phyloP scores from a whole-genome alignment of 306 rosid genomes.

The Acmispon strigosus region DNA sequence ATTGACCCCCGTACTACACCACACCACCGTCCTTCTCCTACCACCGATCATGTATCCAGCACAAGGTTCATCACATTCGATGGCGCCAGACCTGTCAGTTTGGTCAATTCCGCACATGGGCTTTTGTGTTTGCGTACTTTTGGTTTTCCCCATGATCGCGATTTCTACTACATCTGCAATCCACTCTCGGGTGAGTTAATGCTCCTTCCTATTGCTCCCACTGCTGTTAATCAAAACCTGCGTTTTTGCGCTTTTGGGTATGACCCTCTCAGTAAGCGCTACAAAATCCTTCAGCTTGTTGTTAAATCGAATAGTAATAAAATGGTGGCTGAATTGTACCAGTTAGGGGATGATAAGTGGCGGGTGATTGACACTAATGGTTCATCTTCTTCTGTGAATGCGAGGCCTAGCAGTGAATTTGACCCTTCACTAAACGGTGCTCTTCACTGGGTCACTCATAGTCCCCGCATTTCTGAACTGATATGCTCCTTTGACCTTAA shows the following conservation, averaged over 20 bases:
- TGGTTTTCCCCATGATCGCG: background rate
- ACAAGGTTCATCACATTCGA: background rate
- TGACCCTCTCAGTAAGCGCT: background rate
- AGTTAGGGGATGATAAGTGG: background rate
- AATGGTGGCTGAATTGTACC: constrained; percentile 15
- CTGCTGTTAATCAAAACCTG: background rate
- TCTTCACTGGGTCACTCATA: constrained; percentile 12
- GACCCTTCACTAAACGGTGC: constrained; percentile 24
- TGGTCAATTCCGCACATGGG: constrained; percentile 29
- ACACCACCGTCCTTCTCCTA: background rate
- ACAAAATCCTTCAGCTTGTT: constrained; percentile 16
- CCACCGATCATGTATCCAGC: background rate
- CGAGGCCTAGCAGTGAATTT: background rate
- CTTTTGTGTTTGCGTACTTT: constrained; percentile 7
- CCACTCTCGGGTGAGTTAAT: constrained; percentile 28
- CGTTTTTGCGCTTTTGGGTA: constrained; percentile 17
- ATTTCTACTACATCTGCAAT: constrained; percentile 14
- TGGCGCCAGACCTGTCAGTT: background rate
- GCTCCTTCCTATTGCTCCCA: background rate
- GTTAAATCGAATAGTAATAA: background rate
- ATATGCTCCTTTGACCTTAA: constrained; percentile 24
- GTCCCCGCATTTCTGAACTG: background rate
- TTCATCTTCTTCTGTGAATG: background rate
- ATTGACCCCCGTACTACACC: background rate
- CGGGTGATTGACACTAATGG: background rate